phyloP scores from a whole-genome alignment of 768 basidiomycete species.

The Pisolithus microcarpus region DNA sequence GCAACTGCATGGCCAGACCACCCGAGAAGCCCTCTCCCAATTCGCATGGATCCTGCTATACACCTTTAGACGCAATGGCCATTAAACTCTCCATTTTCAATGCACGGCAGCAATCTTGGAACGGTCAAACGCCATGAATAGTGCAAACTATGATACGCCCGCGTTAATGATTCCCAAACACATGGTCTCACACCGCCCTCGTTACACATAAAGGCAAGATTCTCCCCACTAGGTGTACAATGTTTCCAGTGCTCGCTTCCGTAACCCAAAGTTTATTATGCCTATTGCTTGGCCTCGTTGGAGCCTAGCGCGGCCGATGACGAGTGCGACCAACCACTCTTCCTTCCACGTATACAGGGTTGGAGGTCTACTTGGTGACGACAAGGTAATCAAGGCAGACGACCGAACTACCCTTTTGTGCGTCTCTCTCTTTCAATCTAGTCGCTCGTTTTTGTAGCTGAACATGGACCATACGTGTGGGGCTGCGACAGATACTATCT shows the following conservation, averaged over 20 bases:
- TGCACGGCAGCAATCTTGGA: neutral
- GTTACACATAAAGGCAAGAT: slow-evolving; percentile 4
- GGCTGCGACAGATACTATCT: slow-evolving; percentile 17
- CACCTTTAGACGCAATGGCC: neutral
- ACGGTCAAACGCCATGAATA: neutral
- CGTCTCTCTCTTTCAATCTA: slow-evolving; percentile 2
- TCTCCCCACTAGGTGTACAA: neutral
- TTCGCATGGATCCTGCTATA: too few relatives aligned
- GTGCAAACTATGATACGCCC: neutral
- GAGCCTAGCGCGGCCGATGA: slow-evolving; percentile 1
- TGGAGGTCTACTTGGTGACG: slow-evolving; percentile 19
- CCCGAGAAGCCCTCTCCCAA: too few relatives aligned
- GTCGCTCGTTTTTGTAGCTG: neutral
- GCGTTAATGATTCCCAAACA: neutral
- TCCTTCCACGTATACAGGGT: slow-evolving; percentile 22
- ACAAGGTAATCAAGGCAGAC: slow-evolving; percentile 19
- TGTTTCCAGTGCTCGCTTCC: neutral
- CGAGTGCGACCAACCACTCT: slow-evolving; percentile 3
- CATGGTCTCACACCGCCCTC: neutral
- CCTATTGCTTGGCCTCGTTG: neutral
- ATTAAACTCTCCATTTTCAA: neutral
- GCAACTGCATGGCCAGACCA: too few relatives aligned
- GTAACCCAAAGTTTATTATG: neutral
- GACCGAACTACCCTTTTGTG: slow-evolving; percentile 18
- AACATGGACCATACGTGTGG: neutral